Base-by-base conservation (phyloP, 2,329 filamentous ascomycete genomes). In the Calonectria crousiana region DNA sequence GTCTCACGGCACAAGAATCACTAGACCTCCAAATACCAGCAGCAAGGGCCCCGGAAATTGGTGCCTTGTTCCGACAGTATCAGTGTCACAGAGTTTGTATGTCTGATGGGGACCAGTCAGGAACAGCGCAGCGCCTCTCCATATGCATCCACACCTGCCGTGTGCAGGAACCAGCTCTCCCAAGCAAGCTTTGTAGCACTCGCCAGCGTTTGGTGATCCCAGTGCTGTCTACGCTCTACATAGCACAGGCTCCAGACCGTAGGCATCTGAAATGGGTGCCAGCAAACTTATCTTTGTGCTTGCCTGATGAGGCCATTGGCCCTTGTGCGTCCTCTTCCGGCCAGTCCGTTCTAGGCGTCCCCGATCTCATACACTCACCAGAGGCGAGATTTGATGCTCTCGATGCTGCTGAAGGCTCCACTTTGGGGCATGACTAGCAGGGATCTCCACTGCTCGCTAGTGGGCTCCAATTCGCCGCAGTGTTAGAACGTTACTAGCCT, bases 321-420 rank as follows among this genome's bases (percentile, higher is more conserved):
- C 71, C 51, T 64, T 53, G 41, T 53, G 28, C n/a, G 38, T 64
- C 69, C 71, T 60, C 64, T 38, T 30, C 52, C 67, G 47, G 70
- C 51, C 62, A 64, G 32, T 60, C 70, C 69, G 64, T 72, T 73
- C 64, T 47, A 26, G 67, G 68, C 32, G 53, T 66, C 56, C 72
- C 71, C 68, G 75, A 78, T 78, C 78, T 74, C 73, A 79, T 79
- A 74, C 72, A 67, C 76, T 67, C 76, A 74, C 26, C 74, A 41
- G 72, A 78, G 76, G 73, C 79, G 77, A 81, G 75, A 81, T 81
- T 81, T 76, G 69, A 67, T 76, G 70, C 73, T 75, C 71, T 73
- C 44, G 73, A 72, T 69, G 72, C 65, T 78, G 74, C 68, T 75
- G 56, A 41, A 69, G 67, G 71, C 72, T 77, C 79, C 79, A 72